Base-by-base conservation (phyloP, 2,329 filamentous ascomycete genomes). In the Tympanopsis confertula region DNA sequence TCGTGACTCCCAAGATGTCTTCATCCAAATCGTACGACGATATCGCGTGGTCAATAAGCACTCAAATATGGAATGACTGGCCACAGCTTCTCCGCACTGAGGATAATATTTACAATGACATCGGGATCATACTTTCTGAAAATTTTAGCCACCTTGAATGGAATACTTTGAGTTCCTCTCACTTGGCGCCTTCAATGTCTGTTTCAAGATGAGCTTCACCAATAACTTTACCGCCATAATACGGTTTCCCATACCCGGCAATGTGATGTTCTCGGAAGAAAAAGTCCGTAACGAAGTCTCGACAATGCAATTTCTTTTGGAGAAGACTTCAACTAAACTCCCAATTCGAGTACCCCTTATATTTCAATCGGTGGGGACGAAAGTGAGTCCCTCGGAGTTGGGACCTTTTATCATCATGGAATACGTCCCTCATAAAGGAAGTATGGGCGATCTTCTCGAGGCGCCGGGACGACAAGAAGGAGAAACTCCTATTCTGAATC, bases 381-480 rank as follows among this genome's bases (percentile, higher is more conserved):
- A 40, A n/a, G 38, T 45, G 5, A 44, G 43, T 24, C 45, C 41
- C 15, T 19, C 20, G 17, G 45, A 43, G 2, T 38, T 57, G 1
- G 47, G 51, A 4, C 54, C 56, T 1, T 61, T 53, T 37, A 59
- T 60, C 15, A 49, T 58, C 20, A 56, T 58, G 53, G 48, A 52
- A 15, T 58, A 50, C 14, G 43, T 53, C 24, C 44, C 44, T 7
- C 45, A 50, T 38, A 42, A 42, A n/a, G 44, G 41, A 24, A 41
- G 43, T 38, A 40, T 53, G 19, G 38, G 41, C 13, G 38, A 47
- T 38, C 5, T 10, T 10, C 22, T 26, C 7, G n/a, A n/a, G n/a
- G 22, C 22, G 7, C 22, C 22, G 7, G 22, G 22, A 26, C n/a
- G n/a, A 10, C 7, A 26, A 26, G n/a, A n/a, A n/a, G 22, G 22